Conservation (phyloP, 31 red algal genomes). For the Odonthalia washingtoniensis region DNA sequence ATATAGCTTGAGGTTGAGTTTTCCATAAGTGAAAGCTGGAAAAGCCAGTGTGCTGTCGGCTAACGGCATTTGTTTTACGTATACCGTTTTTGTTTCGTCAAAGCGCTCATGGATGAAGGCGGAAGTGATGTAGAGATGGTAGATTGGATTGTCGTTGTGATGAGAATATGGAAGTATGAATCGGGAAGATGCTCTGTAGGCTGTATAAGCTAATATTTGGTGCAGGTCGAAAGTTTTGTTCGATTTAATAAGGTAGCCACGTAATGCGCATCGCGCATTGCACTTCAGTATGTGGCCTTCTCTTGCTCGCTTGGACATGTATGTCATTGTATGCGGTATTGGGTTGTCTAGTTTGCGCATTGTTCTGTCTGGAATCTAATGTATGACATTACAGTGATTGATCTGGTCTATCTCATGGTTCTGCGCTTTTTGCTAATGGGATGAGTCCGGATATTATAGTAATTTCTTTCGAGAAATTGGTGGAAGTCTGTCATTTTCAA, state of each 20-base stretch:
- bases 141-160: not conserved
- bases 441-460: not conserved
- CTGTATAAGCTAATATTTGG: conserved; percentile 12
- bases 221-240: conserved; percentile 10
- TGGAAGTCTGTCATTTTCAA: not conserved
- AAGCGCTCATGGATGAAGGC: conserved; percentile 23
- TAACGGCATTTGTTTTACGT: no score
- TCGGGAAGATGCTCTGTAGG: not conserved
- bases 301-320: not conserved
- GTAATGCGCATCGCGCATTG: conserved; percentile 21
- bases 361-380: not conserved
- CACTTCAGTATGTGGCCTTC: not conserved
- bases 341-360: not conserved
- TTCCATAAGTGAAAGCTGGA: not conserved
- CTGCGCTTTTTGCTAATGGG: not conserved
- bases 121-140: conserved; percentile 36
- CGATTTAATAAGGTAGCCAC: conserved; percentile 37
- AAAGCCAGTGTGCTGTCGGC: conserved; percentile 9
- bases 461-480: not conserved
- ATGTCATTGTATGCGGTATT: conserved; percentile 36
- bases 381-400: not conserved
- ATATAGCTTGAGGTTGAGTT: conserved; percentile 2
- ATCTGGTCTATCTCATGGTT: not conserved
- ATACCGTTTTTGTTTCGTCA: conserved; percentile 5
- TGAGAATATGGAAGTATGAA: not conserved